Evolutionary conservation across 1,139 yeast species (phyloP), one percentile per base, ranked within the genome.

Genomic region (Saccharomycopsis hybrid): DNA sequence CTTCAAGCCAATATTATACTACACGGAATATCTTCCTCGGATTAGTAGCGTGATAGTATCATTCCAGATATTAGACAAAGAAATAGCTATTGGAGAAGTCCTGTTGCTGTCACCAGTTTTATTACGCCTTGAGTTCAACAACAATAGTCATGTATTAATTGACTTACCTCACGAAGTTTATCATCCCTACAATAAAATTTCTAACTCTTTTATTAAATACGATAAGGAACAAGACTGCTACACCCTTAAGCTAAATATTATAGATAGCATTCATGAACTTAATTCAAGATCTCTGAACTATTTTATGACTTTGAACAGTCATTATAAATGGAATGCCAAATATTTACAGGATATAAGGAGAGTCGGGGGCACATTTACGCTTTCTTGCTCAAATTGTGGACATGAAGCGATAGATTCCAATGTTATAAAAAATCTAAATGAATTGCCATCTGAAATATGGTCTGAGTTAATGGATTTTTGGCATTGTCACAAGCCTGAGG

Each of bases 401-500:
- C 1, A 28, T 0, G 33, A 5, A 0, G 40, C 76, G 0, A 54
- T 74, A 1, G 61, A 65, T 41, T 70, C 77, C 0, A 30, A 43
- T 0, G 44, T 61, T 1, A 62, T 69, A 29, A 36, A 52, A 4
- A 63, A 62, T 35, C 65, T 83, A 44, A 66, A 71, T 56, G 86
- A 87, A 43, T 76, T 90, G 82, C 98, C 98, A 0, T 85, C 95
- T 1, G 97, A 89, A 59, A 72, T 80, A 50, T 92, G 98, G 98
- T 79, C 85, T 9, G 98, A 92, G 62, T 71, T 92, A 76, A 85
- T 92, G 96, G 97, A 92, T 55, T 85, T 85, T 57, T 92, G 98
- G 98, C 97, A 92, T 64, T 92, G 98, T 62, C 97, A 92, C 63
- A 89, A 89, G 62, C 97, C 98, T 0, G n/a, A n/a, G n/a, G n/a